Conservation (phyloP, 2,329 filamentous ascomycete species). For the Colletotrichum limetticola region DNA sequence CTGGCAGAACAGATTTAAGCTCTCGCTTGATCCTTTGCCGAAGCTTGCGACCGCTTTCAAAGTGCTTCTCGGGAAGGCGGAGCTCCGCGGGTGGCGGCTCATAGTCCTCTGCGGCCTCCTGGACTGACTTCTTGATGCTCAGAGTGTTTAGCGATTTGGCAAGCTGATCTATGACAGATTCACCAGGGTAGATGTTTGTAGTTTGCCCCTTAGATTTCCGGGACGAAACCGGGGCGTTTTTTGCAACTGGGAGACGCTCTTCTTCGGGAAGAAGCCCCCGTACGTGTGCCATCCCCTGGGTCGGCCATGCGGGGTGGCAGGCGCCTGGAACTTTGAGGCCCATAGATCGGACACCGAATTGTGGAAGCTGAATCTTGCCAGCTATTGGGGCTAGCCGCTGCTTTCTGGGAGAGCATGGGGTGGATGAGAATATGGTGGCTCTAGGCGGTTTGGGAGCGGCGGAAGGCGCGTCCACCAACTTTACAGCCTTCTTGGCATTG, state of each 20-base stretch:
- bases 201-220: conserved; percentile 64
- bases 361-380: conserved; percentile 49
- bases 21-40: conserved; percentile 60
- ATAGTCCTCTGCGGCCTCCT: conserved; percentile 52
- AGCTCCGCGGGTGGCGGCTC: conserved; percentile 58
- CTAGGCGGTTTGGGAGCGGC: conserved; percentile 40
- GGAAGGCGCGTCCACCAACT: conserved; percentile 35
- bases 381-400: conserved; percentile 43
- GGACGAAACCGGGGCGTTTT: conserved; percentile 20
- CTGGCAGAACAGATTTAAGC: conserved; percentile 48
- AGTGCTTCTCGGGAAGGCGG: conserved; percentile 64
- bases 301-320: conserved; percentile 77
- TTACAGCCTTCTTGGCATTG: conserved; percentile 32
- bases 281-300: conserved; percentile 71
- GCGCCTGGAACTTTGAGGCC: conserved; percentile 73
- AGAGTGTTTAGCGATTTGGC: conserved; percentile 52
- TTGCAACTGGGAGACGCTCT: background rate
- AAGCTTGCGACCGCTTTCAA: conserved; percentile 67
- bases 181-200: conserved; percentile 50
- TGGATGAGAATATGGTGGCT: conserved; percentile 61
- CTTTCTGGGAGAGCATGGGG: conserved; percentile 63
- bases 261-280: conserved; percentile 52
- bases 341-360: conserved; percentile 56
- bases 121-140: conserved; percentile 45
- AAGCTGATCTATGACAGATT: conserved; percentile 54